Percentiles rank a stretch among this genome's conserved stretches.
These are phyloP conservation scores for Pichia sp. DNA, from an alignment of 1,139 yeast genomes.

Conservation along the genomic window DNA sequence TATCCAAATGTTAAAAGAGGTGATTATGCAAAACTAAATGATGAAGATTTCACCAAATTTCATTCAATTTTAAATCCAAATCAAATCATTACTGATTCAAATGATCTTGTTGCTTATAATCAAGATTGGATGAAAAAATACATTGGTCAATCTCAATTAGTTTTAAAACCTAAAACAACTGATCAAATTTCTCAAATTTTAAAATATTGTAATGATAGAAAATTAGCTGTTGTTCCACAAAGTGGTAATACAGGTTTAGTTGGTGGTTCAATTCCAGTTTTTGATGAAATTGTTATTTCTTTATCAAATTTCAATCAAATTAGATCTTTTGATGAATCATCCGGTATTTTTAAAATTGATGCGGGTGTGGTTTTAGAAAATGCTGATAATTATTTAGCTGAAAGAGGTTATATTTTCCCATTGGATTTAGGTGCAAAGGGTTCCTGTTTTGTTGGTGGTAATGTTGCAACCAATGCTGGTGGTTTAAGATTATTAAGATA, in stretches of 20 bases:
- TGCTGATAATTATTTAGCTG: constrained; percentile 76
- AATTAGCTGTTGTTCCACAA: constrained; percentile 87
- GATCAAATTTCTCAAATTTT: constrained; percentile 73
- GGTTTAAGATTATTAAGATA: constrained; percentile 83
- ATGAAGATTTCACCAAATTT: constrained; percentile 41
- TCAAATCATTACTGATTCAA: constrained; percentile 44
- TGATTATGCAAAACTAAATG: constrained; percentile 39
- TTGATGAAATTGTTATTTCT: constrained; percentile 80
- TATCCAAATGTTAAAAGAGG: constrained; percentile 13
- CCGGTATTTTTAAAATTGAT: constrained; percentile 83
- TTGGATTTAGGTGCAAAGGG: constrained; percentile 96
- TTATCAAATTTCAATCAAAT: constrained; percentile 68
- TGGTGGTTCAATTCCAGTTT: constrained; percentile 90
- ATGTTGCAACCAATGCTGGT: constrained; percentile 94
- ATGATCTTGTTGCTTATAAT: constrained; percentile 67
- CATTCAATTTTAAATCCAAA: constrained; percentile 45
- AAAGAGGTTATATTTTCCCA: constrained; percentile 85
- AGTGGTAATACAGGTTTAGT: constrained; percentile 97
- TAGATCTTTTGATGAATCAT: constrained; percentile 71
- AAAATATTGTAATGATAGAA: constrained; percentile 72
- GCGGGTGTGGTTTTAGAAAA: constrained; percentile 86
- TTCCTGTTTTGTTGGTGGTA: constrained; percentile 94
- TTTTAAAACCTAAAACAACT: constrained; percentile 77
- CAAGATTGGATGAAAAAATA: constrained; percentile 98
- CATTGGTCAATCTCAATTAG: constrained; percentile 75